Evolutionary conservation across 169 alveolate genomes (phyloP).

Genomic region (Plasmodium adleri): DNA sequence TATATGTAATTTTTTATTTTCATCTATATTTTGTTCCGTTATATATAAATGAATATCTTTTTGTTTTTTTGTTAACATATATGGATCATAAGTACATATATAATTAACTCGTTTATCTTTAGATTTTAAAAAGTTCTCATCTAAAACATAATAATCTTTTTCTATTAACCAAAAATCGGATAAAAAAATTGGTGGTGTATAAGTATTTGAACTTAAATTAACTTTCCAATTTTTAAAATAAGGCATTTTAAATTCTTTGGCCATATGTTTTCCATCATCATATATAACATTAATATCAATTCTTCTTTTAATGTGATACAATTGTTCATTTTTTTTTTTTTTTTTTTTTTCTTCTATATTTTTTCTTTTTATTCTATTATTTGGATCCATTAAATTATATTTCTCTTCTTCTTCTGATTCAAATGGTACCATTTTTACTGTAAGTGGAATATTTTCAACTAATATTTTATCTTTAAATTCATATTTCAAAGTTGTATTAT

Average conservation of each 20-base stretch:
- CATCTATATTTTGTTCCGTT: slow-evolving; percentile 42
- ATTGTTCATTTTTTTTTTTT: slow-evolving; percentile 33
- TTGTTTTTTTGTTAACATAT: slow-evolving; percentile 56
- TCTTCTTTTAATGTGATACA: slow-evolving; percentile 79
- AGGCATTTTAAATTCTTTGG: slow-evolving; percentile 77
- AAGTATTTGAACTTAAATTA: slow-evolving; percentile 49
- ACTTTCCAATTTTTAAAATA: slow-evolving; percentile 79
- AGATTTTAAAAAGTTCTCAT: slow-evolving; percentile 43
- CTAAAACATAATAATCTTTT: slow-evolving; percentile 74
- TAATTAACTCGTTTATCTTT: slow-evolving; percentile 62
- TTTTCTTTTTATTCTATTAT: background rate
- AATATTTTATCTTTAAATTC: slow-evolving; percentile 28
- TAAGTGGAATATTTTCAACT: slow-evolving; percentile 75
- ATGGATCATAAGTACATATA: slow-evolving; percentile 74
- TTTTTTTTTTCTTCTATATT: slow-evolving; percentile 8
- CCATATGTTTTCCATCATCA: slow-evolving; percentile 73
- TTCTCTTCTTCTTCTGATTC: slow-evolving; percentile 53
- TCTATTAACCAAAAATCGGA: slow-evolving; percentile 84
- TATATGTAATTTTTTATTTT: slow-evolving; percentile 38
- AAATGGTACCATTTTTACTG: slow-evolving; percentile 65
- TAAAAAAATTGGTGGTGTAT: slow-evolving; percentile 79
- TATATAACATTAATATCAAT: slow-evolving; percentile 77
- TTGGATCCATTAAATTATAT: slow-evolving; percentile 41
- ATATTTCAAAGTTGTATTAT: slow-evolving; percentile 28
- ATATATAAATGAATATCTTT: slow-evolving; percentile 38